These are phyloP conservation scores for Ogataea pignaliae DNA, from an alignment of 805 yeast species.

Conservation along the genomic window DNA sequence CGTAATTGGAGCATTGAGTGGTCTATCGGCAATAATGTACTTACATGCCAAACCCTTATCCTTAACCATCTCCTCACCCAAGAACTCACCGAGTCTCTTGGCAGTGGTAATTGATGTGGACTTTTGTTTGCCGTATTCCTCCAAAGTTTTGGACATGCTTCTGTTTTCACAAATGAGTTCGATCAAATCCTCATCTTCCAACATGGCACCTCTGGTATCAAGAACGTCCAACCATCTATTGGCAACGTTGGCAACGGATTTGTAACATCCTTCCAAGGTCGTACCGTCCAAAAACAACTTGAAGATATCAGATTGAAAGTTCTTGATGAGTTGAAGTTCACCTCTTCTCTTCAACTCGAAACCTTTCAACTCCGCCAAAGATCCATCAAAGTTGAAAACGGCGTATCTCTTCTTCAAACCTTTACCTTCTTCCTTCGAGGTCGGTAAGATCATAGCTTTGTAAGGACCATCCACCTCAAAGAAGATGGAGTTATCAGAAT, in stretches of 20 bases:
- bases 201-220: conserved; percentile 77
- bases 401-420: conserved; percentile 96
- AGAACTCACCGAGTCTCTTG: conserved; percentile 82
- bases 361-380: conserved; percentile 93
- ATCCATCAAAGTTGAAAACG: conserved; percentile 91
- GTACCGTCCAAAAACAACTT: conserved; percentile 85
- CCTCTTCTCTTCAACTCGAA: conserved; percentile 97
- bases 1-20: conserved; percentile 83
- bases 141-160: conserved; percentile 87
- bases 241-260: conserved; percentile 87
- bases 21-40: conserved; percentile 82
- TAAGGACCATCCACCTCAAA: conserved; percentile 99
- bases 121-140: conserved; percentile 85
- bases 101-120: conserved; percentile 97
- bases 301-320: conserved; percentile 92
- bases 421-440: conserved; percentile 96
- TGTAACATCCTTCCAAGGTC: conserved; percentile 74
- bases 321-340: conserved; percentile 86
- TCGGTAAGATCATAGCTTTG: conserved; percentile 94
- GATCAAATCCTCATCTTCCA: conserved; percentile 91
- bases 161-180: conserved; percentile 94
- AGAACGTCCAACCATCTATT: conserved; percentile 94
- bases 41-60: conserved; percentile 95
- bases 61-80: conserved; percentile 94
- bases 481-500: conserved; percentile 89